Evolutionary conservation across 495 filamentous ascomycete genomes (phyloP).

Genomic region (Rhypophila decipiens): DNA sequence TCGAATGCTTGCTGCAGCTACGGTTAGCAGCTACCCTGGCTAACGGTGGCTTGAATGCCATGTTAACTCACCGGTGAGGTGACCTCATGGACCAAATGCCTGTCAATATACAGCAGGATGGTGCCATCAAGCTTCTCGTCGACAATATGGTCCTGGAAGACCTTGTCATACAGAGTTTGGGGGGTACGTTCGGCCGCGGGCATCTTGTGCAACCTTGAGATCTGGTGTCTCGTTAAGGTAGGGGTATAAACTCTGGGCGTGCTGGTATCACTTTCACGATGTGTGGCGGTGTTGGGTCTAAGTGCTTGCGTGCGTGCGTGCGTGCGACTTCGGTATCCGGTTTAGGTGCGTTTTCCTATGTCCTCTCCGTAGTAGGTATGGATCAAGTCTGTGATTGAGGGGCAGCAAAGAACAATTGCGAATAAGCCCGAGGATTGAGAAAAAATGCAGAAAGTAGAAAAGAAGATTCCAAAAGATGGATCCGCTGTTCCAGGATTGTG

Average conservation of each 20-base stretch:
- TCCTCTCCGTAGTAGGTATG: too few relatives aligned
- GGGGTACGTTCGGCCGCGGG: slow-evolving; percentile 69
- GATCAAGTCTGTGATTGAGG: too few relatives aligned
- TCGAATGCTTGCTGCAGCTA: slow-evolving; percentile 82
- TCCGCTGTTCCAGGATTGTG: too few relatives aligned
- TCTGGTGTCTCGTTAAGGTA: slow-evolving; percentile 3
- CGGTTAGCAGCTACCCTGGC: background rate
- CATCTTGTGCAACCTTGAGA: slow-evolving; percentile 48
- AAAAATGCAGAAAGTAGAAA: too few relatives aligned
- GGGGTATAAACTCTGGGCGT: too few relatives aligned
- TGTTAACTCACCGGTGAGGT: slow-evolving; percentile 66
- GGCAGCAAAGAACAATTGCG: too few relatives aligned
- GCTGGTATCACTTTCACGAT: too few relatives aligned
- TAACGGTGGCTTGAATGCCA: background rate
- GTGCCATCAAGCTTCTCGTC: slow-evolving; percentile 92
- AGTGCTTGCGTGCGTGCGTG: background rate
- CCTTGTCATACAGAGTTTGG: slow-evolving; percentile 96
- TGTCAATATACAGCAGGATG: slow-evolving; percentile 86
- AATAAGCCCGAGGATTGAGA: too few relatives aligned
- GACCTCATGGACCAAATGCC: slow-evolving; percentile 96
- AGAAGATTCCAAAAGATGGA: too few relatives aligned
- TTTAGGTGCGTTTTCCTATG: too few relatives aligned
- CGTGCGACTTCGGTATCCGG: background rate
- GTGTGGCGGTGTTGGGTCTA: slow-evolving; percentile 1
- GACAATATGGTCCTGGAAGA: slow-evolving; percentile 87